These are phyloP conservation scores for Sarcocystis neurona DNA, from an alignment of 169 alveolate genomes.

Conservation along the genomic window DNA sequence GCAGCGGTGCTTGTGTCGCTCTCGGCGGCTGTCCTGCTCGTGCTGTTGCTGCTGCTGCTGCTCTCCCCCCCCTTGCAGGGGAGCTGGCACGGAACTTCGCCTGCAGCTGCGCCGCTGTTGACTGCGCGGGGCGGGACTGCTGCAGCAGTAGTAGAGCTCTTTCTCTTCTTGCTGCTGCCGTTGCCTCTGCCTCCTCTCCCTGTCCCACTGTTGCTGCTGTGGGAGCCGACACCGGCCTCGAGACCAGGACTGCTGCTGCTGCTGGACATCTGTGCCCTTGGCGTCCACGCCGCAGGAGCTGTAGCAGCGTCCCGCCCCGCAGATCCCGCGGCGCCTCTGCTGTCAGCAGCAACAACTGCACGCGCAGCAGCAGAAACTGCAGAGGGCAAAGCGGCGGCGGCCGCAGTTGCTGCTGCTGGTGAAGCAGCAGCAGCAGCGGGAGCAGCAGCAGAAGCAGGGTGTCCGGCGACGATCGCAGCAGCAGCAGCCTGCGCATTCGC, in stretches of 20 bases:
- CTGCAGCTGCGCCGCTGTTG: conserved; percentile 55
- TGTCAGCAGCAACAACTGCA: neutral
- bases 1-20: neutral
- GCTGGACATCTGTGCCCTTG: neutral
- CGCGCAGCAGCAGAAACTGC: neutral
- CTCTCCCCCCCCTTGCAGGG: conserved; percentile 23
- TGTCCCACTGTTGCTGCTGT: neutral
- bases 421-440: neutral
- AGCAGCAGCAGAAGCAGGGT: too few species aligned
- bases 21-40: neutral
- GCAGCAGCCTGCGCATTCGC: conserved; percentile 6
- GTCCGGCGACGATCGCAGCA: neutral
- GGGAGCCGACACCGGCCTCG: neutral
- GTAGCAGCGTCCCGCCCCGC: neutral
- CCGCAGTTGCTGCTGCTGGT: neutral
- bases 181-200: conserved; percentile 21
- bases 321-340: neutral
- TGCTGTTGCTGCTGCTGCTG: conserved; percentile 18
- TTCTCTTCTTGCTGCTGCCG: conserved; percentile 26
- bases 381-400: neutral
- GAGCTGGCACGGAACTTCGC: too few species aligned
- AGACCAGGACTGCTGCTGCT: neutral
- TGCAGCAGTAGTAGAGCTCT: too few species aligned
- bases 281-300: neutral
- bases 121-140: too few species aligned